Percentiles rank a stretch among this genome's conserved stretches.
Evolutionary conservation across 306 rosid species (phyloP).

Genomic region (Sesbania bispinosa): DNA sequence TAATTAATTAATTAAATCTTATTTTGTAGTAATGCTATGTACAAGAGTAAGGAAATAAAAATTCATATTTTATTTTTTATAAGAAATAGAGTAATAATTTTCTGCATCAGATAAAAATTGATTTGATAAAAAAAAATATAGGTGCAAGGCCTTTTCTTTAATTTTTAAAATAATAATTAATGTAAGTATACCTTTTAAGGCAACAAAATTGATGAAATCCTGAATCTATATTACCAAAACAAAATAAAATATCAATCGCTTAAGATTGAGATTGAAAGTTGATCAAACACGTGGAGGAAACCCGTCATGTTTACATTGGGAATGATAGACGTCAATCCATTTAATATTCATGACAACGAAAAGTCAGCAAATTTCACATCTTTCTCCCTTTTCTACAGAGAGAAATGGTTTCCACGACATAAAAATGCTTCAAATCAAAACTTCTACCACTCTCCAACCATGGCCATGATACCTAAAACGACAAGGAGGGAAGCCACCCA

Average conservation of each 20-base stretch:
- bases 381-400: not conserved
- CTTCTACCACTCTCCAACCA: not conserved
- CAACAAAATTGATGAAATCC: not conserved
- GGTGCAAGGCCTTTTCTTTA: not conserved
- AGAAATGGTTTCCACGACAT: constrained; percentile 29
- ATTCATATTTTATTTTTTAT: not conserved
- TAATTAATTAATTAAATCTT: not conserved
- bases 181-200: not conserved
- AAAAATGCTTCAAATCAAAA: constrained; percentile 6
- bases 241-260: not conserved
- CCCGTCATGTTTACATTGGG: not conserved
- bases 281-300: constrained; percentile 35
- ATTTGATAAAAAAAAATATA: not conserved
- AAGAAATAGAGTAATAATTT: not conserved
- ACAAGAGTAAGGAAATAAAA: not conserved
- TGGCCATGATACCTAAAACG: constrained; percentile 6
- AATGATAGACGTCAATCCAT: not conserved
- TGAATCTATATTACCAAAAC: not conserved
- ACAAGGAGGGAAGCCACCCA: not conserved
- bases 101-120: not conserved
- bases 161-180: not conserved
- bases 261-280: not conserved
- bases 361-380: constrained; percentile 24
- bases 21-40: not conserved
- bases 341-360: constrained; percentile 1